phyloP scores from a whole-genome alignment of 140 eudicot genomes.

The Stevia rebaudiana region DNA sequence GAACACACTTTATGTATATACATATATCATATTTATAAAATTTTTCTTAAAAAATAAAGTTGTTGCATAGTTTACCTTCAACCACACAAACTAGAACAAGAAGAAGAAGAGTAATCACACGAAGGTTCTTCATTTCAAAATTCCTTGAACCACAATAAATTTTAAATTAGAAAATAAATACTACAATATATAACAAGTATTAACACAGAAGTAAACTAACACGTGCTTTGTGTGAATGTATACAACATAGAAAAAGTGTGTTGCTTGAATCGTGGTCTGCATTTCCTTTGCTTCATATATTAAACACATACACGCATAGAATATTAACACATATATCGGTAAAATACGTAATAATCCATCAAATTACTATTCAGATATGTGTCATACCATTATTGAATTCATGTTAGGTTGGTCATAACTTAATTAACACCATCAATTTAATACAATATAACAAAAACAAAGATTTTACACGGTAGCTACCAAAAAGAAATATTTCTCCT shows the following conservation, averaged over 20 bases:
- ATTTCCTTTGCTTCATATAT: background rate
- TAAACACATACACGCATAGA: background rate
- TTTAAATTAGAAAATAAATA: background rate
- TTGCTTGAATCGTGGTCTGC: background rate
- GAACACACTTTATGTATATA: background rate
- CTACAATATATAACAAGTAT: background rate
- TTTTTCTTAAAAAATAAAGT: background rate
- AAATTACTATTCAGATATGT: no score
- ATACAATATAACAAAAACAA: no score
- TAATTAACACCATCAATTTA: no score
- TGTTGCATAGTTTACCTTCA: slow-evolving; percentile 1
- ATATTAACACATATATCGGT: no score
- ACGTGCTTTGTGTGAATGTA: slow-evolving; percentile 7
- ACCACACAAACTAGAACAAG: slow-evolving; percentile 14
- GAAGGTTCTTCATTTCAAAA: slow-evolving; percentile 13
- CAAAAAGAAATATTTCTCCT: no score
- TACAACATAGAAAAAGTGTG: background rate
- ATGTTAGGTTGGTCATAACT: no score
- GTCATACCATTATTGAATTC: no score
- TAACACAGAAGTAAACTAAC: background rate
- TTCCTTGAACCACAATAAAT: background rate
- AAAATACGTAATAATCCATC: no score
- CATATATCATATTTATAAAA: background rate
- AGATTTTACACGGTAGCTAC: no score
- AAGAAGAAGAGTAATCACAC: background rate